Conservation (phyloP, 768 basidiomycete species). For the Boletus rex-veris region DNA sequence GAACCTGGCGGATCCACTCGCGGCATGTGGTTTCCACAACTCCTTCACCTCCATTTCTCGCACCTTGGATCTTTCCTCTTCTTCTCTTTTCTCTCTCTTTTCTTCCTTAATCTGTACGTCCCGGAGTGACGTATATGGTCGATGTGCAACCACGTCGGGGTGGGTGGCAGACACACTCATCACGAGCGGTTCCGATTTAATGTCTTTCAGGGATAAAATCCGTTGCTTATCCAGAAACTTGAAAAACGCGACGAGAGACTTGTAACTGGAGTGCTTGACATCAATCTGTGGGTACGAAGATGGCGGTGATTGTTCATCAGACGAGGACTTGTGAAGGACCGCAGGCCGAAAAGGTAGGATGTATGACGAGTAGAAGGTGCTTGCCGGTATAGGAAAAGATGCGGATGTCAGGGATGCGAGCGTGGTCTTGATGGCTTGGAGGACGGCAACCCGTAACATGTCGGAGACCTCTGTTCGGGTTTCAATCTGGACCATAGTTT, state of each 20-base stretch:
- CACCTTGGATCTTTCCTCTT: constrained; percentile 43
- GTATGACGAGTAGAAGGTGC: constrained; percentile 70
- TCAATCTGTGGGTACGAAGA: constrained; percentile 46
- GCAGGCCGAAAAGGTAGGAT: constrained; percentile 80
- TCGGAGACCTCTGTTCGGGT: constrained; percentile 22
- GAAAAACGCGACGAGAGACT: constrained; percentile 79
- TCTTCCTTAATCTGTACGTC: constrained; percentile 63
- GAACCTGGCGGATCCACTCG: constrained; percentile 43
- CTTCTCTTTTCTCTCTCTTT: constrained; percentile 54
- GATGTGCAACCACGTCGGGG: constrained; percentile 51
- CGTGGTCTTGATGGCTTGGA: constrained; percentile 60
- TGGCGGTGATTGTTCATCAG: constrained; percentile 3
- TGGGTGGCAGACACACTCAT: constrained; percentile 55
- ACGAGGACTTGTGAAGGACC: constrained; percentile 31
- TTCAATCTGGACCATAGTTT: background rate
- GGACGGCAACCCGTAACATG: constrained; percentile 56
- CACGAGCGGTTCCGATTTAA: constrained; percentile 50
- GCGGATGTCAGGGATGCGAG: constrained; percentile 46
- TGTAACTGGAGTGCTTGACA: constrained; percentile 77
- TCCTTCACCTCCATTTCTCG: constrained; percentile 60
- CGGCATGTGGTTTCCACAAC: constrained; percentile 71
- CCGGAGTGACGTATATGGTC: constrained; percentile 54
- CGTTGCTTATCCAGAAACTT: constrained; percentile 72
- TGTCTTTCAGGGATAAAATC: constrained; percentile 68
- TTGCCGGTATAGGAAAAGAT: constrained; percentile 72